Base-by-base conservation (phyloP, 2,329 filamentous ascomycete genomes). In the Pestalotiopsis sp. region DNA sequence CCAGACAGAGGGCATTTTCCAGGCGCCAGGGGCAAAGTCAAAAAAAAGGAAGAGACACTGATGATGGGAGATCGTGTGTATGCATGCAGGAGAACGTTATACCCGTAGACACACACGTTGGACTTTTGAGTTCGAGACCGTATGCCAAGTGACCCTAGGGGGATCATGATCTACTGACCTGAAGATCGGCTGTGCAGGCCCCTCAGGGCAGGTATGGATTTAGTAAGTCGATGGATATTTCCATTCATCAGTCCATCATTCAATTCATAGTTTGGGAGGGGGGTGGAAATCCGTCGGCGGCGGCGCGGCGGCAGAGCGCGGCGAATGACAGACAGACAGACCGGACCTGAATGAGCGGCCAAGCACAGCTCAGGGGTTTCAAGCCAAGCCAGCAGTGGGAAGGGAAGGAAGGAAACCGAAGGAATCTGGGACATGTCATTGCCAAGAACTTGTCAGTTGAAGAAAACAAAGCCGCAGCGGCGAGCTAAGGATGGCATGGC, bases 81-180 rank as follows among this genome's bases (percentile, higher is more conserved):
- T 20, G 31, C 20, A 58, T 58, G 56, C 20, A 23, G 9, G 25
- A 58, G 6, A 27, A 61, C 58, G 11, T 61, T 61, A 39, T 61
- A 31, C 58, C 27, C 27, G 17, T 36, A 36, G 31, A 36, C 7
- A 36, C 23, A 31, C 23, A 61, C 25, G 31, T 27, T 31, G 58
- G 31, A n/a, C 41, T 49, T 61, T 61, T 61, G 31, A 20, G 58
- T 61, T 61, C 58, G 31, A 61, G 58, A 61, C 58, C 58, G 27
- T 61, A 36, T n/a, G 41, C 41, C n/a, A 49, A 14, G 41, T 49
- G 41, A 49, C 41, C 41, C 41, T 49, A 49, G n/a, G 41, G 41
- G 41, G 31, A 36, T 49, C 41, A 23, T 58, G 56, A 23, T 58
- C n/a, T 58, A 58, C 20, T 58, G 56, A 58, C 56, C 56, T 58